Evolutionary conservation across 2,329 filamentous ascomycete genomes (phyloP).

Genomic region (Epichloe hybrida): DNA sequence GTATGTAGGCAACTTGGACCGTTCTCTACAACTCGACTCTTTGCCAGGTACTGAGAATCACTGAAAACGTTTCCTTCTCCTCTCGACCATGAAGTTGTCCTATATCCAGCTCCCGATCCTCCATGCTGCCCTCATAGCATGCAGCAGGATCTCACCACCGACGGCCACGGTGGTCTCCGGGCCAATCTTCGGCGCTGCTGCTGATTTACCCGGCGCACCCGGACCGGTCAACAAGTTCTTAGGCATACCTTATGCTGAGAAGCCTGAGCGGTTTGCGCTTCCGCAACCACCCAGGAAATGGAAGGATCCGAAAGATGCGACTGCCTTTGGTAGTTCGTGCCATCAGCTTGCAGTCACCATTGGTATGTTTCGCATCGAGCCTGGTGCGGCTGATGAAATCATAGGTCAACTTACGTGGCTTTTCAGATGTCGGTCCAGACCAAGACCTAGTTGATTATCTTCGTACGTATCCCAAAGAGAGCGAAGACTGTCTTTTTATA

Average conservation of each 20-base stretch:
- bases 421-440: constrained; percentile 10
- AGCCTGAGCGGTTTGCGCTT: constrained; percentile 9
- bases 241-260: constrained; percentile 10
- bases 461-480: constrained; percentile 10
- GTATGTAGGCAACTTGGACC: no score
- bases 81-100: background rate
- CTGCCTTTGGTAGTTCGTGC: constrained; percentile 9
- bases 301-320: constrained; percentile 5
- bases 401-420: background rate
- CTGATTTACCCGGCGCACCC: constrained; percentile 7
- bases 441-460: constrained; percentile 10
- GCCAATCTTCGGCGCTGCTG: constrained; percentile 7
- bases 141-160: background rate
- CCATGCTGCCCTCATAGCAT: background rate
- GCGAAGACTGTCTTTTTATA: constrained; percentile 16
- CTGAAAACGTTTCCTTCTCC: background rate
- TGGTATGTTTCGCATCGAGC: constrained; percentile 1
- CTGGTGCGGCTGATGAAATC: no score
- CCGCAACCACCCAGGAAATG: constrained; percentile 8
- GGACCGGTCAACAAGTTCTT: constrained; percentile 11
- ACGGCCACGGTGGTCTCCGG: constrained; percentile 10
- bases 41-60: background rate
- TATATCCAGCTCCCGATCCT: background rate
- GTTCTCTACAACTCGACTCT: background rate
- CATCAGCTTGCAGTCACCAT: constrained; percentile 8